These are phyloP conservation scores for Pseudopyricularia javanii DNA, from an alignment of 2,329 filamentous ascomycete genomes.

Conservation along the genomic window DNA sequence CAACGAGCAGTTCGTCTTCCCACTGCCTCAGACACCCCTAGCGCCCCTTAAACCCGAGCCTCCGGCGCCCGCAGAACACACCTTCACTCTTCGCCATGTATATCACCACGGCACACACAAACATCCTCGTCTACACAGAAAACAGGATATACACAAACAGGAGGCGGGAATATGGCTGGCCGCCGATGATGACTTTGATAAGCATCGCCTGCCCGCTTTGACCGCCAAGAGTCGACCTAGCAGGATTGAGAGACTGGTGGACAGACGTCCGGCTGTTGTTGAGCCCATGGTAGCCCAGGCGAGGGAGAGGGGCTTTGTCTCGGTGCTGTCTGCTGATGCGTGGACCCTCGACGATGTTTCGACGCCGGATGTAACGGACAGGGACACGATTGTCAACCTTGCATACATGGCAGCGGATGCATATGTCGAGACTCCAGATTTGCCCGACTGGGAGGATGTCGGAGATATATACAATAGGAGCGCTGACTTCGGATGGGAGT, in stretches of 20 bases:
- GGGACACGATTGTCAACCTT: conserved; percentile 69
- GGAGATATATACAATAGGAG: conserved; percentile 72
- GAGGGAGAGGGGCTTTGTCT: conserved; percentile 53
- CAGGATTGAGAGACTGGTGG: conserved; percentile 68
- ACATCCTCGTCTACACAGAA: conserved; percentile 66
- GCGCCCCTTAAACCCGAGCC: conserved; percentile 26
- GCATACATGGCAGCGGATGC: conserved; percentile 84
- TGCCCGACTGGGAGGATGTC: conserved; percentile 75
- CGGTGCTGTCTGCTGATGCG: conserved; percentile 56
- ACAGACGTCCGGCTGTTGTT: conserved; percentile 64
- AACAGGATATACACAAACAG: conserved; percentile 52
- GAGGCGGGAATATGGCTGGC: conserved; percentile 51
- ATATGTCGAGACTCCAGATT: conserved; percentile 62
- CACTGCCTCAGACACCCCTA: conserved; percentile 27
- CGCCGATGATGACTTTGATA: conserved; percentile 42
- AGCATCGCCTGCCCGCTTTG: conserved; percentile 39
- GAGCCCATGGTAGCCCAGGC: conserved; percentile 68
- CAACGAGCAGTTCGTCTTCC: conserved; percentile 30
- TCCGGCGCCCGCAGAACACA: conserved; percentile 38
- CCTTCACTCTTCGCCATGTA: conserved; percentile 69
- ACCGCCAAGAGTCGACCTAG: conserved; percentile 50
- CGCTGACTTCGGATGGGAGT: conserved; percentile 84
- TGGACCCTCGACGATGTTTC: conserved; percentile 74
- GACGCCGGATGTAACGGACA: conserved; percentile 75
- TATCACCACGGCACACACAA: conserved; percentile 81